Evolutionary conservation across 352 stramenopile species (phyloP), one percentile per base, ranked within the genome.

Genomic region (Detonula confervacea): DNA sequence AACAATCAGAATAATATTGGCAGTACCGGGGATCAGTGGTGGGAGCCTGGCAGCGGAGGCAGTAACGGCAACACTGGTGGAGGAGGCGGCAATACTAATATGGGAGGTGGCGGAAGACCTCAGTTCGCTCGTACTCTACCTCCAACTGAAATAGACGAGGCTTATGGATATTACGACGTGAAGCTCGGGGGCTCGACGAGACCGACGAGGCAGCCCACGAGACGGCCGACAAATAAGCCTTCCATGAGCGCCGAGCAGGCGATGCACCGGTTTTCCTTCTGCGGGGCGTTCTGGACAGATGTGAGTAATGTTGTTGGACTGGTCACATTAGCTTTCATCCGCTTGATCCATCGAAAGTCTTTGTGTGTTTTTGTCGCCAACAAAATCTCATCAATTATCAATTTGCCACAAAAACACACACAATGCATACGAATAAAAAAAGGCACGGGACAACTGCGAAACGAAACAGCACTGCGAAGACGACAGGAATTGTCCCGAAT

Each of bases 381-480:
- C 14, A 25, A 25, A 46, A 1, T 60, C 22, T 2, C 16, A 27
- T 47, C 7, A 22, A 22, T 2, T 22, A 47, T 18, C 18, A 24
- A 16, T 33, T 12, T 42, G 20, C 37, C 25, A 49, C 47, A 18
- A 54, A 33, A 16, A 56, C 29, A 29, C 54, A 30, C 29, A 35
- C 9, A 54, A 66, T 20, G 30, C 51, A 49, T 47, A 49, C n/a
- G n/a, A n/a, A 27, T 49, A 49, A n/a, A 12, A 47, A 47, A 20
- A 84, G 69, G 80, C 75, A 49, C 67, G 81, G 46, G 81, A 84
- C 56, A 87, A 87, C 56, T 87, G 81, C 42, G 75, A 84, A 22
- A 80, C 61, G 0, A 87, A 87, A 37, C 14, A 75, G 8, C 75
- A 87, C 56, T 88, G 81, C 47, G 72, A 80, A 42, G 81, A 88